phyloP scores from a whole-genome alignment of 163 green algal species.

The Scenedesmus sp. region DNA sequence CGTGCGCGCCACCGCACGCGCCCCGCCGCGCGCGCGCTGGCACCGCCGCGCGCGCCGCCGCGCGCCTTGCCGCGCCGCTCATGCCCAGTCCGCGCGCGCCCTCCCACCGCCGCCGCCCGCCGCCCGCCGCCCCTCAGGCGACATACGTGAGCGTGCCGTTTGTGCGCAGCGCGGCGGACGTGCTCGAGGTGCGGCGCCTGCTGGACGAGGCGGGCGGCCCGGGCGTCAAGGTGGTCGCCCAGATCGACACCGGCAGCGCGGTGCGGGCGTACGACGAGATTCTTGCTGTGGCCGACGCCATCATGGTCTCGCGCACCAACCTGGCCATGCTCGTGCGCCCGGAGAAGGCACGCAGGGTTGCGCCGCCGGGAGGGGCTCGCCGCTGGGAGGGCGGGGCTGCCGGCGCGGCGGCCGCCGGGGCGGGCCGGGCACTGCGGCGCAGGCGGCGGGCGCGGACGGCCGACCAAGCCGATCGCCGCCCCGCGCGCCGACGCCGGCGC shows the following conservation, averaged over 20 bases:
- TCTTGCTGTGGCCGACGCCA: constrained; percentile 68
- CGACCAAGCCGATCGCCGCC: too few relatives aligned
- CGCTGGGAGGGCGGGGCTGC: too few relatives aligned
- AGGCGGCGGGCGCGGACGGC: too few relatives aligned
- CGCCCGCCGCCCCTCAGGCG: background rate
- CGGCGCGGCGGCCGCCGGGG: too few relatives aligned
- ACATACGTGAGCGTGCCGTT: constrained; percentile 74
- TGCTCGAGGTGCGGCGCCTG: constrained; percentile 48
- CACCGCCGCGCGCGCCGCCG: too few relatives aligned
- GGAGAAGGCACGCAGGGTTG: constrained; percentile 42
- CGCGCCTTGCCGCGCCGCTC: too few relatives aligned
- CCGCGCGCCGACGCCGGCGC: too few relatives aligned
- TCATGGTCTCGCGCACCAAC: constrained; percentile 73
- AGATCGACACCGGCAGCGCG: constrained; percentile 77
- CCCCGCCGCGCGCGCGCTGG: too few relatives aligned
- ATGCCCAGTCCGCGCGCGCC: too few relatives aligned
- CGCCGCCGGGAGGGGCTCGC: background rate
- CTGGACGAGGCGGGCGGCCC: constrained; percentile 59
- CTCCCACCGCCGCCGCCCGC: background rate
- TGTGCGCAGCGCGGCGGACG: constrained; percentile 79
- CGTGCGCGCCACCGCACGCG: constrained; percentile 53
- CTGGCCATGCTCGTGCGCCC: constrained; percentile 71
- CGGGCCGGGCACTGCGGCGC: too few relatives aligned
- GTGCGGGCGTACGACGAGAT: constrained; percentile 75
- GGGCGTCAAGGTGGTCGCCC: constrained; percentile 70